Conservation (phyloP, 2,329 filamentous ascomycete species). For the Aspergillus sclerotialis region DNA sequence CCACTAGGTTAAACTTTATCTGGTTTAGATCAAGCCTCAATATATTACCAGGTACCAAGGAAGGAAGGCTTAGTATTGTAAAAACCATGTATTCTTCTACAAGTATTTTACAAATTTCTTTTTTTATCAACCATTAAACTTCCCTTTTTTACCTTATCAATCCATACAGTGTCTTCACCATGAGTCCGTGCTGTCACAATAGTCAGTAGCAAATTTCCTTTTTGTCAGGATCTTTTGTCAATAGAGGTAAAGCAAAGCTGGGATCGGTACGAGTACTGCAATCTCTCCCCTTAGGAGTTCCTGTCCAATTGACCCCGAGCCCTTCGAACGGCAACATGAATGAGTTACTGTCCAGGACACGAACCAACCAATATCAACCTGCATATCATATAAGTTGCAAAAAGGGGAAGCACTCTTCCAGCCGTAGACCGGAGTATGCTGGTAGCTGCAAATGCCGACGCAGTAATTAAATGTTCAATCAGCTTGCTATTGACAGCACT, state of each 20-base stretch:
- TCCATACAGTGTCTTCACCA: constrained; percentile 5
- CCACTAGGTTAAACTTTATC: too few species aligned
- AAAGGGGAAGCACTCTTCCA: constrained; percentile 31
- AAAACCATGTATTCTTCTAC: too few species aligned
- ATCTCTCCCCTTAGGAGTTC: constrained; percentile 23
- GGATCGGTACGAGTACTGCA: constrained; percentile 24
- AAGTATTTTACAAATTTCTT: too few species aligned
- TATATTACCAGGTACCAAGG: too few species aligned
- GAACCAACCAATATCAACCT: not conserved
- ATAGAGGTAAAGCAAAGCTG: constrained; percentile 28
- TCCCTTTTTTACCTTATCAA: too few species aligned
- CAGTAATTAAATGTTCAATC: constrained; percentile 28
- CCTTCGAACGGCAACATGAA: constrained; percentile 34
- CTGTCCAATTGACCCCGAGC: constrained; percentile 25
- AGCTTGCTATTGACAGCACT: constrained; percentile 1
- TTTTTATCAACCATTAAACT: too few species aligned
- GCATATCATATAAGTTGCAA: constrained; percentile 25
- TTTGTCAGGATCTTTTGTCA: constrained; percentile 25
- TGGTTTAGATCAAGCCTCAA: too few species aligned
- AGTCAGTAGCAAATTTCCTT: constrained; percentile 29
- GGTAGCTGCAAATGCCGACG: constrained; percentile 42
- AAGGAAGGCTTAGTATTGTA: too few species aligned
- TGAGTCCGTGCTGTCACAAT: constrained; percentile 10
- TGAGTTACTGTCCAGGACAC: not conserved
- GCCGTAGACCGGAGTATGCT: constrained; percentile 39